Evolutionary conservation across 2,329 filamentous ascomycete genomes (phyloP).

Genomic region (Neurospora sp.): DNA sequence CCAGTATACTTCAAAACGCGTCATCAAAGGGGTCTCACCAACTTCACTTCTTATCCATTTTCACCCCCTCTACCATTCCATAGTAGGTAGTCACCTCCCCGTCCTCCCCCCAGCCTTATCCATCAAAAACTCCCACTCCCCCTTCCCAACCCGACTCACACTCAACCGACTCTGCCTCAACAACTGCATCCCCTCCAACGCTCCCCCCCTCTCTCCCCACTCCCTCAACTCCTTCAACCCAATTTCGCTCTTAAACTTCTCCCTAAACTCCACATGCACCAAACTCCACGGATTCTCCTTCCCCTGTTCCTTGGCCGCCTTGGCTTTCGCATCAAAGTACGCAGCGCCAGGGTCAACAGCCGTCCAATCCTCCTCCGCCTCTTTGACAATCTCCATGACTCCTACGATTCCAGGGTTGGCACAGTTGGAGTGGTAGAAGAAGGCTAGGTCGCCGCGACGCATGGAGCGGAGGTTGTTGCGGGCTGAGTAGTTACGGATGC

Average conservation of each 20-base stretch:
- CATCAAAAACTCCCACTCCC: conserved; percentile 58
- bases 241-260: conserved; percentile 67
- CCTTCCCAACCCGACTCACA: conserved; percentile 56
- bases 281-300: conserved; percentile 57
- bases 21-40: neutral
- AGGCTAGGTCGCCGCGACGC: conserved; percentile 84
- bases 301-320: conserved; percentile 13
- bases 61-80: neutral
- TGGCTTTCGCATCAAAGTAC: conserved; percentile 76
- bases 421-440: conserved; percentile 92
- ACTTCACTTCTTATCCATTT: neutral
- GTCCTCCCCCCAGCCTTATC: conserved; percentile 27
- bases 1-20: neutral
- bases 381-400: conserved; percentile 78
- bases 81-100: neutral
- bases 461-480: conserved; percentile 86
- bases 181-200: conserved; percentile 69
- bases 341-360: conserved; percentile 50
- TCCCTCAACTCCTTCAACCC: conserved; percentile 62
- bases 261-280: conserved; percentile 79
- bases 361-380: conserved; percentile 70
- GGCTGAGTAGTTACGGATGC: conserved; percentile 49
- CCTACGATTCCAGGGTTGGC: conserved; percentile 83
- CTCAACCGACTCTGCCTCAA: conserved; percentile 75
- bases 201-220: conserved; percentile 43